Evolutionary conservation across 768 basidiomycete genomes (phyloP).

Genomic region (Rhodotorula paludigena): DNA sequence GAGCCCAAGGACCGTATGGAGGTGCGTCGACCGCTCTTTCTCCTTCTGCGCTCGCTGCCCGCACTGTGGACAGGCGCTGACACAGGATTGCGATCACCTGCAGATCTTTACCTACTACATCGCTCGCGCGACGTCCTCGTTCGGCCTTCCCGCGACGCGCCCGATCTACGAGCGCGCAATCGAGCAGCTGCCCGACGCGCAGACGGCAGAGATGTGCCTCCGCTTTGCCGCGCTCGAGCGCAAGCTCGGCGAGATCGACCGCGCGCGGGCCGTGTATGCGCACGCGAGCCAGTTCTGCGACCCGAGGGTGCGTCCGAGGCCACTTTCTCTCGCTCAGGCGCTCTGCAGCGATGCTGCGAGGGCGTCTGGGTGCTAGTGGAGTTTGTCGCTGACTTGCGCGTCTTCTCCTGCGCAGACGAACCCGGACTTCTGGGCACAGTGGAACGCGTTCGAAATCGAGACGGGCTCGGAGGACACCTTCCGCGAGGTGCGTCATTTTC

Average conservation of each 20-base stretch:
- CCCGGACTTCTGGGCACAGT: constrained; percentile 90
- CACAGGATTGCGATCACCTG: rapidly evolving
- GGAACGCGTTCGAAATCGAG: constrained; percentile 97
- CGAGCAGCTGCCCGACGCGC: constrained; percentile 83
- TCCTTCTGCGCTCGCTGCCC: constrained; percentile 1
- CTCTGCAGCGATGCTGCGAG: too few relatives aligned
- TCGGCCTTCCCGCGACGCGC: constrained; percentile 89
- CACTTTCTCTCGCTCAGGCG: too few relatives aligned
- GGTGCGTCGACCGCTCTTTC: constrained; percentile 51
- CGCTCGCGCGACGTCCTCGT: constrained; percentile 91
- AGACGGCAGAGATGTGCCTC: constrained; percentile 96
- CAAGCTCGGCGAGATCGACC: constrained; percentile 97
- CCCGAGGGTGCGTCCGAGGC: constrained; percentile 63
- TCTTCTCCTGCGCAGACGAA: constrained; percentile 47
- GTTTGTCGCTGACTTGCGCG: neutral
- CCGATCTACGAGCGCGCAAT: constrained; percentile 94
- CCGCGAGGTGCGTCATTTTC: constrained; percentile 50
- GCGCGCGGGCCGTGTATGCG: constrained; percentile 91
- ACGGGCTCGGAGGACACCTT: constrained; percentile 99
- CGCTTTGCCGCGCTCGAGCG: constrained; percentile 93
- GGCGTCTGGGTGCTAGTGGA: too few relatives aligned
- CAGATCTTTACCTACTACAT: constrained; percentile 97
- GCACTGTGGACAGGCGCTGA: neutral
- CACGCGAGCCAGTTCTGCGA: constrained; percentile 99
- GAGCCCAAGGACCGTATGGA: constrained; percentile 90